Evolutionary conservation across 805 yeast species (phyloP).

Genomic region (Cyberlindnera japonica): DNA sequence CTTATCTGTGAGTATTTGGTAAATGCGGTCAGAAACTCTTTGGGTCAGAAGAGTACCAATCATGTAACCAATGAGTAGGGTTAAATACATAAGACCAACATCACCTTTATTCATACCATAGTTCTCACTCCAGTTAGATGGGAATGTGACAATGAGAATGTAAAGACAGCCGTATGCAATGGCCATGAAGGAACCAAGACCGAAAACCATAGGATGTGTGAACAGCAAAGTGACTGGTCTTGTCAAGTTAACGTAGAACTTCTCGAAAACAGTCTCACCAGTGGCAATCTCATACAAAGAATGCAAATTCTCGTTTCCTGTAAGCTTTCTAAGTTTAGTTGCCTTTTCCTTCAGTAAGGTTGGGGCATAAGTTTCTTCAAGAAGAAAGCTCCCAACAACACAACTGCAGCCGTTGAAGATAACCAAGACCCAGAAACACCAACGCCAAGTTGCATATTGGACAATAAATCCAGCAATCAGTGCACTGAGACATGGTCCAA

Average conservation of each 20-base stretch:
- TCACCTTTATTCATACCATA: slow-evolving; percentile 48
- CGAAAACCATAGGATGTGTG: slow-evolving; percentile 61
- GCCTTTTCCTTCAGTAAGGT: slow-evolving; percentile 47
- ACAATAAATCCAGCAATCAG: slow-evolving; percentile 54
- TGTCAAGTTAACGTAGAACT: slow-evolving; percentile 39
- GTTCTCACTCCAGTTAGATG: slow-evolving; percentile 41
- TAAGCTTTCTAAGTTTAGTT: slow-evolving; percentile 41
- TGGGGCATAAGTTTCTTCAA: slow-evolving; percentile 59
- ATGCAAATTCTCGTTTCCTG: slow-evolving; percentile 54
- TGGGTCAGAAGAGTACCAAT: slow-evolving; percentile 51
- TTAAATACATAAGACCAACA: slow-evolving; percentile 55
- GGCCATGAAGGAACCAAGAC: slow-evolving; percentile 62
- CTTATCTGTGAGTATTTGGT: slow-evolving; percentile 33
- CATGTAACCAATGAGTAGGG: slow-evolving; percentile 52
- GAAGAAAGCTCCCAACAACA: slow-evolving; percentile 39
- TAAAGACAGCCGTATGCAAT: slow-evolving; percentile 65
- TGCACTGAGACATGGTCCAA: slow-evolving; percentile 63
- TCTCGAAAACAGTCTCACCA: slow-evolving; percentile 38
- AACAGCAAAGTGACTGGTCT: slow-evolving; percentile 52
- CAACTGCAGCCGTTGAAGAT: slow-evolving; percentile 51
- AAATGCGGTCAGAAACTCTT: slow-evolving; percentile 38
- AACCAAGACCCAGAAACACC: slow-evolving; percentile 59
- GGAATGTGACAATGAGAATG: slow-evolving; percentile 58
- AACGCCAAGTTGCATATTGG: slow-evolving; percentile 50
- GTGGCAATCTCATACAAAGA: slow-evolving; percentile 60